Conservation (phyloP, 306 rosid species). For the Senna siamea region DNA sequence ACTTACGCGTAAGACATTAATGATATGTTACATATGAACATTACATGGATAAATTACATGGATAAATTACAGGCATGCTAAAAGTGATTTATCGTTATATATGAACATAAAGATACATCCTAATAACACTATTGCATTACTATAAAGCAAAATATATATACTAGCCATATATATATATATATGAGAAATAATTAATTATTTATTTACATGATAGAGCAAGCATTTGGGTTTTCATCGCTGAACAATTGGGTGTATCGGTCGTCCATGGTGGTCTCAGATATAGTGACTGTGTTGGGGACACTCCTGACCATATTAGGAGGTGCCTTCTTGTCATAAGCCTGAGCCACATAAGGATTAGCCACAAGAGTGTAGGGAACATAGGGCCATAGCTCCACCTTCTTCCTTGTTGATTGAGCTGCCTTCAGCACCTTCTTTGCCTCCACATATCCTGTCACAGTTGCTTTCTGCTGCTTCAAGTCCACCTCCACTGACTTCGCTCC, state of each 20-base stretch:
- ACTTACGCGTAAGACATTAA: too few species aligned
- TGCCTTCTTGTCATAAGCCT: constrained; percentile 92
- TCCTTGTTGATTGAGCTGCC: constrained; percentile 88
- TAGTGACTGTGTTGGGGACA: constrained; percentile 56
- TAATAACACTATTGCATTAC: too few species aligned
- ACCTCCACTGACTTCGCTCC: constrained; percentile 90
- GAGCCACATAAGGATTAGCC: constrained; percentile 79
- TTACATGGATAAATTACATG: too few species aligned
- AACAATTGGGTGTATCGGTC: constrained; percentile 61
- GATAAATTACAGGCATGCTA: too few species aligned
- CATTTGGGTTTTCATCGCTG: constrained; percentile 90
- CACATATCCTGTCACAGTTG: constrained; percentile 80
- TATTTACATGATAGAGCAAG: constrained; percentile 75
- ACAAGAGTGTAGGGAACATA: constrained; percentile 82
- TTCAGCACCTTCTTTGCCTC: constrained; percentile 90
- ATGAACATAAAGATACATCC: too few species aligned
- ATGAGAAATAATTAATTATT: too few species aligned
- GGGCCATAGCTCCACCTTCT: constrained; percentile 95
- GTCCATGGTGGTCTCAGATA: constrained; percentile 64
- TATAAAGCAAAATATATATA: too few species aligned
- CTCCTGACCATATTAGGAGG: constrained; percentile 93
- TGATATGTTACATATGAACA: too few species aligned
- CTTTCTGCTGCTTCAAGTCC: constrained; percentile 94
- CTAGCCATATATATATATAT: too few species aligned
- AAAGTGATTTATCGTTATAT: too few species aligned